Evolutionary conservation across 164 flowering plant species (phyloP).

Genomic region (Aristolochia contorta): DNA sequence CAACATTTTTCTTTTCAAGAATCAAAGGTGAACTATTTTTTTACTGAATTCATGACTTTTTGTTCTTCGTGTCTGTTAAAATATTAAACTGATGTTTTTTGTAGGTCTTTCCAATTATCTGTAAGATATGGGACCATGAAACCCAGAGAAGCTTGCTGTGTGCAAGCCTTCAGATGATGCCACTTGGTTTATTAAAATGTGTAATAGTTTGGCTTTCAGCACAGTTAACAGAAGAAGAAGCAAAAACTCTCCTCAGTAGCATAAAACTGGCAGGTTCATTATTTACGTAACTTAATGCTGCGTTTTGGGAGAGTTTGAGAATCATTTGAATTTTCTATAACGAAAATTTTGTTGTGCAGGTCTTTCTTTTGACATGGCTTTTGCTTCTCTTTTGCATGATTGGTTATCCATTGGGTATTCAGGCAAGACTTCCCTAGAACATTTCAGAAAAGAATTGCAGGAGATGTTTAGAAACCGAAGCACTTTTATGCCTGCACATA

Average conservation of each 20-base stretch:
- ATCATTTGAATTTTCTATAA: background rate
- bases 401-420: constrained; percentile 60
- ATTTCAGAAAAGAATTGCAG: constrained; percentile 39
- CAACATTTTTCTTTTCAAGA: constrained; percentile 51
- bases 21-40: constrained; percentile 41
- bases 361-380: constrained; percentile 24
- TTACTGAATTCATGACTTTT: background rate
- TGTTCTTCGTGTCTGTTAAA: background rate
- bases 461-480: constrained; percentile 40
- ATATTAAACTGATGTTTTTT: constrained; percentile 4
- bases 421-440: constrained; percentile 52
- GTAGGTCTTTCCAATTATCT: constrained; percentile 54
- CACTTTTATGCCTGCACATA: constrained; percentile 25
- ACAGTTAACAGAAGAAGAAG: constrained; percentile 47
- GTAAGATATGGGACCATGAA: constrained; percentile 39
- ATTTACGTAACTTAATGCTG: background rate
- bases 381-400: constrained; percentile 45
- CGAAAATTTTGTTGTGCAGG: constrained; percentile 11
- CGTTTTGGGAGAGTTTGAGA: too few relatives aligned
- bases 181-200: constrained; percentile 68
- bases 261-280: constrained; percentile 29
- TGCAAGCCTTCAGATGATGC: constrained; percentile 54
- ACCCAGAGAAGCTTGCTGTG: constrained; percentile 41
- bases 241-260: constrained; percentile 29
- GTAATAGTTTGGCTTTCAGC: constrained; percentile 55